phyloP scores from a whole-genome alignment of 495 filamentous ascomycete genomes.

The Aspergillus carlsbadensis region DNA sequence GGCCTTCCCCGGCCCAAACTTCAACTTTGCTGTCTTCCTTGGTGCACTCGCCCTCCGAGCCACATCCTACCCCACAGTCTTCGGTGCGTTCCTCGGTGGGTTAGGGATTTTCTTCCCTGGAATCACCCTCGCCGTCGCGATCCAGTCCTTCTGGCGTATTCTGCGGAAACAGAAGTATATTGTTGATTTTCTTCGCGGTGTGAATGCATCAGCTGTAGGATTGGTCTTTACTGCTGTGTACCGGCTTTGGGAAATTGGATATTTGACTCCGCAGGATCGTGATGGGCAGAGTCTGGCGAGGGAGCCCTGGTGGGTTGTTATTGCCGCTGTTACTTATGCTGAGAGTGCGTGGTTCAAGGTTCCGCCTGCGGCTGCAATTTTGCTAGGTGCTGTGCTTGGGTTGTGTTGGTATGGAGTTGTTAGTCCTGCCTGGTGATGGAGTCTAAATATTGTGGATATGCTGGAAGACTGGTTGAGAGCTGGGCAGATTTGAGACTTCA shows the following conservation, averaged over 20 bases:
- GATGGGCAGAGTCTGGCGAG: slow-evolving; percentile 58
- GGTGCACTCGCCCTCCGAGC: slow-evolving; percentile 57
- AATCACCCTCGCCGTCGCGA: slow-evolving; percentile 60
- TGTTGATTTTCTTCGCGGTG: slow-evolving; percentile 59
- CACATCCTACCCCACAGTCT: slow-evolving; percentile 33
- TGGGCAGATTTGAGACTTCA: no score
- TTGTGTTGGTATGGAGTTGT: no score
- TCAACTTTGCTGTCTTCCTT: slow-evolving; percentile 83
- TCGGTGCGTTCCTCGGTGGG: slow-evolving; percentile 63
- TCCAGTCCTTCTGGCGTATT: slow-evolving; percentile 68
- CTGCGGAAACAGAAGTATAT: slow-evolving; percentile 55
- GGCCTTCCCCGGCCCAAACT: slow-evolving; percentile 82
- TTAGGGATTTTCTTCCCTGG: slow-evolving; percentile 77
- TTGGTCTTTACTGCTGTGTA: slow-evolving; percentile 84
- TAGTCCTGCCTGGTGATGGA: no score
- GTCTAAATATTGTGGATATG: no score
- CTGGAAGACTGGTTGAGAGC: no score
- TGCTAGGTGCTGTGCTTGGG: no score
- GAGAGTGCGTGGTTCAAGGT: no score
- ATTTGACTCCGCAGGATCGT: slow-evolving; percentile 50
- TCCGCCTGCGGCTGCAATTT: no score
- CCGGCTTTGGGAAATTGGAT: slow-evolving; percentile 75
- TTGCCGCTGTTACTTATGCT: no score
- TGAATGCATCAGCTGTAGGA: slow-evolving; percentile 77
- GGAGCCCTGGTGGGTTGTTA: slow-evolving; percentile 67